Base-by-base conservation (phyloP, 495 filamentous ascomycete species). In the Pyronema omphalodes region DNA sequence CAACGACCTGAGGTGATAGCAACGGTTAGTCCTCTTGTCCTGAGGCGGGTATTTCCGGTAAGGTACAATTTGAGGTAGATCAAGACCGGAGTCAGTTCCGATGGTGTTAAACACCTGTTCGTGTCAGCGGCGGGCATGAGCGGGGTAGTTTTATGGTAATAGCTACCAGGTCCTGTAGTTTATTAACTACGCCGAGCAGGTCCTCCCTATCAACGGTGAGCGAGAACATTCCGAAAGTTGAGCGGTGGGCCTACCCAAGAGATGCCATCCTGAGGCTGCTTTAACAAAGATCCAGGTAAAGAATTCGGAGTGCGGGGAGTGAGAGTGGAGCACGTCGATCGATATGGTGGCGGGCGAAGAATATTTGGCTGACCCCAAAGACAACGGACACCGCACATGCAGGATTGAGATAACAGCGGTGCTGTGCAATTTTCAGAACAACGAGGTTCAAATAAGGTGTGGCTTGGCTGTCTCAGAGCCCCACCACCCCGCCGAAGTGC, bases 31-130 rank as follows among this genome's bases (percentile, higher is more conserved):
- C 36, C 44, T 56, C 52, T 37, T 53, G 45, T 39, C 29, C 53
- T 43, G 9, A 23, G 43, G 62, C 56, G 66, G 61, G 36, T 63
- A 36, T 17, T 44, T 54, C 53, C 7, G 39, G n/a, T 45, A 34
- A 18, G 33, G 67, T 80, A 96, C 91, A 72, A 99, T 99, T 69
- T 99, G 91, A 51, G 91, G 91, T 40, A 99, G 70, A 70, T 99
- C 91, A 52, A 99, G 78, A 37, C 63, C 63, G 18, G 88, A 95
- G 67, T 99, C 91, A 71, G 91, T 94, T 66, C 91, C 93, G 66
- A 98, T 98, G 51, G 93, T 98, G 72, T 98, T 96, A 72, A 98
- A 96, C 55, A 98, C 63, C 63, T 66, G 29, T 51, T 9, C 44
- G 35, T 40, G 50, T 39, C 23, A 40, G 19, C 8, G 19, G 36